A percentile compares a stretch with the other conserved stretches of the same genome.
Evolutionary conservation across 2,329 filamentous ascomycete genomes (phyloP).

Genomic region (Fonsecaea erecta): DNA sequence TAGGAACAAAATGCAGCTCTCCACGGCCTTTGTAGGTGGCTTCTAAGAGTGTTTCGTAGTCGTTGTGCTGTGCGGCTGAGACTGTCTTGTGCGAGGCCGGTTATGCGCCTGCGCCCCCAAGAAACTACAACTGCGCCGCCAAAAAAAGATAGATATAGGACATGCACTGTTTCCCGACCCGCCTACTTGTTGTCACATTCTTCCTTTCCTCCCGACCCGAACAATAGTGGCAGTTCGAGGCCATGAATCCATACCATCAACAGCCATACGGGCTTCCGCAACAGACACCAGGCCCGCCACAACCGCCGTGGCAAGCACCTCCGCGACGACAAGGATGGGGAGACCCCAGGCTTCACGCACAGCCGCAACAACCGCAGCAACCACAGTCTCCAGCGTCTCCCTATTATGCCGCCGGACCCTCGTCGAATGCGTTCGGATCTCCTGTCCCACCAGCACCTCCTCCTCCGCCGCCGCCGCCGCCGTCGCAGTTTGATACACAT

Average conservation of each 20-base stretch:
- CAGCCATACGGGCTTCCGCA: constrained; percentile 34
- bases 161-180: not conserved
- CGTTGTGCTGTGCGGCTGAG: not conserved
- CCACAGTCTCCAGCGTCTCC: constrained; percentile 30
- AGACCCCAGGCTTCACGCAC: constrained; percentile 30
- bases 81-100: constrained; percentile 3
- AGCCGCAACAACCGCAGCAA: constrained; percentile 7
- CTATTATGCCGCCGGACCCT: constrained; percentile 2
- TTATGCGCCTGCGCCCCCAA: not conserved
- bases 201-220: not conserved
- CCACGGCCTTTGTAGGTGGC: not conserved
- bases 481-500: constrained; percentile 41
- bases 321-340: constrained; percentile 36
- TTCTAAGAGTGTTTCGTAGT: not conserved
- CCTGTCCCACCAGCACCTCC: constrained; percentile 34
- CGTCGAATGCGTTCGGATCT: constrained; percentile 25
- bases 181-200: not conserved
- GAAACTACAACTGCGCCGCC: not conserved
- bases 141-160: not conserved
- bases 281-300: constrained; percentile 35
- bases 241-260: constrained; percentile 32
- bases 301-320: constrained; percentile 37
- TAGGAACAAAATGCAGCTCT: not conserved
- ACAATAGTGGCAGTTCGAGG: not conserved
- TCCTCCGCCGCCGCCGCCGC: constrained; percentile 22